Percentiles rank a stretch among this genome's conserved stretches.
These are phyloP conservation scores for Melastoma malabathricum DNA, from an alignment of 345 rosid genomes.

Conservation along the genomic window DNA sequence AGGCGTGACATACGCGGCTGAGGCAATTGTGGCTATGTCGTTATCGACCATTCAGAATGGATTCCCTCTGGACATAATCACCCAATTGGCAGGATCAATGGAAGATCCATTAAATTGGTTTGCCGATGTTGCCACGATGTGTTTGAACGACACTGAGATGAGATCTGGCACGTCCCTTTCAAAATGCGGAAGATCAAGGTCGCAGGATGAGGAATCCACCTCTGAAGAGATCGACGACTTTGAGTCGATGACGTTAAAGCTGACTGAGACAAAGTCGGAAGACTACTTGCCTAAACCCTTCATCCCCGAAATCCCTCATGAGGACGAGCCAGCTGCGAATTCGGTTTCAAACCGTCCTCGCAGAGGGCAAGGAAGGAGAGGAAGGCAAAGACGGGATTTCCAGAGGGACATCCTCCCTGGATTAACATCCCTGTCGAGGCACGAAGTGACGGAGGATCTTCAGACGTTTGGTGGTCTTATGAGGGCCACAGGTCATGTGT, in stretches of 20 bases:
- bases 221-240: constrained; percentile 60
- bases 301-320: constrained; percentile 42
- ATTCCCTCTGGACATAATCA: constrained; percentile 17
- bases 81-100: constrained; percentile 22
- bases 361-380: constrained; percentile 80
- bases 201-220: constrained; percentile 23
- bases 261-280: constrained; percentile 51
- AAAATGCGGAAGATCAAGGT: constrained; percentile 18
- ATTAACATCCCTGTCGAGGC: constrained; percentile 72
- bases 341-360: constrained; percentile 38
- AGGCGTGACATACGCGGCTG: constrained; percentile 43
- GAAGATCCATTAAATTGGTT: constrained; percentile 66
- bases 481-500: constrained; percentile 65
- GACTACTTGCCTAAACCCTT: constrained; percentile 79
- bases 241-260: constrained; percentile 62
- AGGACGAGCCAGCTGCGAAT: constrained; percentile 35
- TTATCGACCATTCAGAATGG: constrained; percentile 11
- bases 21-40: constrained; percentile 70
- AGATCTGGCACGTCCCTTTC: constrained; percentile 21
- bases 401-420: constrained; percentile 99
- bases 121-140: constrained; percentile 42
- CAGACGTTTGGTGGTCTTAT: constrained; percentile 84
- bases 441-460: constrained; percentile 87
- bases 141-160: constrained; percentile 38
- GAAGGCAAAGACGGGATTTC: constrained; percentile 93